Base-by-base conservation (phyloP, 805 yeast genomes). In the Starmera caribaea region DNA sequence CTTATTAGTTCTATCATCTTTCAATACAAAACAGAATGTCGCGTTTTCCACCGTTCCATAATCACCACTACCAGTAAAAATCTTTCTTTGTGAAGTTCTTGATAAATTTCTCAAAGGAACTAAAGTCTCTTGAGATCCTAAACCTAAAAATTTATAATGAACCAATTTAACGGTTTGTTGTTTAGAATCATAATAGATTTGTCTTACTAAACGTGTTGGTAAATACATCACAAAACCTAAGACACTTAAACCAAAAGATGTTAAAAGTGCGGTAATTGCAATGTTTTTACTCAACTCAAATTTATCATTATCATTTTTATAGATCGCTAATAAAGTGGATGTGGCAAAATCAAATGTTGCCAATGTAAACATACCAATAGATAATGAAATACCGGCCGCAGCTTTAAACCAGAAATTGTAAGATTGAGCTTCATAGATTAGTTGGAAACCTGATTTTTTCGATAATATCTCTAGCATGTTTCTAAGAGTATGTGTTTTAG, bases 21-120 rank as follows among this genome's bases (percentile, higher is more conserved):
- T 77, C 47, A 86, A 58, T 36, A 81, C 73, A 53, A 84, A 81
- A 68, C 81, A 79, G 57, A 85, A 85, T 38, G 83, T 71, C 3
- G 83, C 67, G 36, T 77, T 73, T 58, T 83, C 88, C 21, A 83
- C 71, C 1, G 94, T 84, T 0, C 95, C 94, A 54, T 86, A 86
- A 52, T 82, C 80, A 1, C 95, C 95, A 45, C 79, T 78, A n/a
- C 88, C 89, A 1, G 95, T 82, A 77, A 87, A 86, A 5, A 85
- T 76, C 46, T 82, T 76, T 8, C 86, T 68, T 42, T 73, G 69
- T 41, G 71, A 72, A 38, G 78, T 76, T 43, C 88, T 68, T 28
- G 61, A 59, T 38, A 86, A 46, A 36, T 68, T 60, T 30, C 65
- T 64, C 36, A 86, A 53, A 3, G 90, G 88, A 28, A 83, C 62